These are phyloP conservation scores for Camellia japonica DNA, from an alignment of 148 eudicot genomes.

Conservation along the genomic window DNA sequence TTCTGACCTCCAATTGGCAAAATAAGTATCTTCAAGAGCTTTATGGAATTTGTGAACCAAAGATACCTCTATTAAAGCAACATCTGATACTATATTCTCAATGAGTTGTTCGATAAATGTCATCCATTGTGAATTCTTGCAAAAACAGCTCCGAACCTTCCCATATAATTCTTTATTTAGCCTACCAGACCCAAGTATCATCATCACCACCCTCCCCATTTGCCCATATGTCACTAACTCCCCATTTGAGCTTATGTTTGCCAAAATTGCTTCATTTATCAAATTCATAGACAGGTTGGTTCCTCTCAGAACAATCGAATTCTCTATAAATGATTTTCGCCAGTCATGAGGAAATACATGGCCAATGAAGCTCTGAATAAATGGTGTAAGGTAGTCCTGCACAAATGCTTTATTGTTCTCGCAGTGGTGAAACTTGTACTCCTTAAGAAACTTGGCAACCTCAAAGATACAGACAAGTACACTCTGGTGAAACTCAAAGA, in stretches of 20 bases:
- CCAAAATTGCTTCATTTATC: slow-evolving; percentile 30
- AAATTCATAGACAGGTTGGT: slow-evolving; percentile 25
- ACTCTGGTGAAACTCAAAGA: slow-evolving; percentile 26
- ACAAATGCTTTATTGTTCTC: slow-evolving; percentile 2
- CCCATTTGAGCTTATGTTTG: slow-evolving; percentile 5
- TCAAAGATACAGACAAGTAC: slow-evolving; percentile 27
- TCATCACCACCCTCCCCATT: slow-evolving; percentile 53
- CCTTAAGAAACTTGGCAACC: slow-evolving; percentile 35
- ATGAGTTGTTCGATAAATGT: slow-evolving; percentile 19
- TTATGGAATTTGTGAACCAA: slow-evolving; percentile 8
- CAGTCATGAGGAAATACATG: slow-evolving; percentile 47
- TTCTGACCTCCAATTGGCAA: slow-evolving; percentile 19
- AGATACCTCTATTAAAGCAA: neutral
- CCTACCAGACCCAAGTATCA: slow-evolving; percentile 38
- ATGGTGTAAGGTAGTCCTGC: slow-evolving; percentile 7
- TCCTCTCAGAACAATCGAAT: slow-evolving; percentile 37
- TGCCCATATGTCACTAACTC: slow-evolving; percentile 30
- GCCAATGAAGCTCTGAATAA: neutral
- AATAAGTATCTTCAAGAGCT: slow-evolving; percentile 30
- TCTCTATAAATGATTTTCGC: slow-evolving; percentile 27
- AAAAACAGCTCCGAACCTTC: slow-evolving; percentile 14
- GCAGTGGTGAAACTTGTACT: slow-evolving; percentile 18
- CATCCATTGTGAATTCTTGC: slow-evolving; percentile 22
- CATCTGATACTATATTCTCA: neutral
- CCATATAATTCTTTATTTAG: slow-evolving; percentile 12